Conservation (phyloP, 345 rosid species). For the Citrus hindsii region DNA sequence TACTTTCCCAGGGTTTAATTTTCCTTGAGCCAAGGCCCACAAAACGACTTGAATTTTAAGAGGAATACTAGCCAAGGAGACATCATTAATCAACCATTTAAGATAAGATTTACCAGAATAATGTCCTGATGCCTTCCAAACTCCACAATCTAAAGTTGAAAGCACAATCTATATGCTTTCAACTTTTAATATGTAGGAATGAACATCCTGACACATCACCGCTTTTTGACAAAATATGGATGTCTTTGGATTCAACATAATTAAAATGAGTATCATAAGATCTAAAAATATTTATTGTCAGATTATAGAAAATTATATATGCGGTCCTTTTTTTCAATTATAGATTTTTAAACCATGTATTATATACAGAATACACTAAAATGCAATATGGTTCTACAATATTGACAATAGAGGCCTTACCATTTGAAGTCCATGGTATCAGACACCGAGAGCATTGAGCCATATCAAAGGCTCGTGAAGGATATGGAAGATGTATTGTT, state of each 20-base stretch:
- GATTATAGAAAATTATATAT: neutral
- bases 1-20: too few species aligned
- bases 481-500: constrained; percentile 77
- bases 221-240: neutral
- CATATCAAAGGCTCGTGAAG: constrained; percentile 96
- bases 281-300: neutral
- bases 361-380: neutral
- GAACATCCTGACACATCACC: neutral
- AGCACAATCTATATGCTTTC: neutral
- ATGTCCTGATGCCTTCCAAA: too few species aligned
- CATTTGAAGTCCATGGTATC: constrained; percentile 87
- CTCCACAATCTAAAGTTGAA: too few species aligned
- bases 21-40: too few species aligned
- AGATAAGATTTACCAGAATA: too few species aligned
- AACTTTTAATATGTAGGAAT: too few species aligned
- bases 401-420: constrained; percentile 33
- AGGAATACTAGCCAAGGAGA: too few species aligned
- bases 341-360: neutral
- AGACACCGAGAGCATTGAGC: constrained; percentile 97
- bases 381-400: constrained; percentile 2
- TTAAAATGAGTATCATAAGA: neutral
- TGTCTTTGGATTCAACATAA: neutral
- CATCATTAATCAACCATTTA: too few species aligned
- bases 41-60: too few species aligned
- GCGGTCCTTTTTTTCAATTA: neutral